Evolutionary conservation across 108 stramenopile species (phyloP).

Genomic region (Aureococcus anophagefferens): DNA sequence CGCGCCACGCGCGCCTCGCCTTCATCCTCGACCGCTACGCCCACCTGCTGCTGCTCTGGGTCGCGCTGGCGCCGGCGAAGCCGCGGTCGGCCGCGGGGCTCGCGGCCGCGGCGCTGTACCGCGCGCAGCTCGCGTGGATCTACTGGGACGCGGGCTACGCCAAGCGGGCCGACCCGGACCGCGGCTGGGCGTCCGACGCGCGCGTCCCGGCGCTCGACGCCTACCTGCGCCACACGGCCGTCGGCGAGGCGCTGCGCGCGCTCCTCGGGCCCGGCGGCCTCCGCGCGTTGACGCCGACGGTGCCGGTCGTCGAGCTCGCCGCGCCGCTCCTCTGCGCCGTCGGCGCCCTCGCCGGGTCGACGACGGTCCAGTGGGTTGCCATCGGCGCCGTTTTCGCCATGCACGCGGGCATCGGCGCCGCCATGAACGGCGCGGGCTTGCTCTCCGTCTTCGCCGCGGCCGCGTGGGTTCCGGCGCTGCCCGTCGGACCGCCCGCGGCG

Average conservation of each 20-base stretch:
- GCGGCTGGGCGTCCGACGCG: background rate
- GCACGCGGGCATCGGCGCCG: background rate
- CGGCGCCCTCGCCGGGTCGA: background rate
- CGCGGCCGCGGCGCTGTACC: background rate
- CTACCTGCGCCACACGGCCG: background rate
- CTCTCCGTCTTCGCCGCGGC: background rate
- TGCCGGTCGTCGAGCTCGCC: background rate
- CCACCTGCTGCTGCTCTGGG: background rate
- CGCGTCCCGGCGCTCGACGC: background rate
- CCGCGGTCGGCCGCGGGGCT: too few species aligned
- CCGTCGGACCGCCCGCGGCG: background rate
- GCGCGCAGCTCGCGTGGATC: background rate
- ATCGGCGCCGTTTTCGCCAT: background rate
- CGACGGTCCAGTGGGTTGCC: too few species aligned
- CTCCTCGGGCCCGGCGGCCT: background rate
- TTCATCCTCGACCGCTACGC: slow-evolving; percentile 1
- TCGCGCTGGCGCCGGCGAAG: background rate
- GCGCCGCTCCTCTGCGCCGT: background rate
- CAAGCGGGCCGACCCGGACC: background rate
- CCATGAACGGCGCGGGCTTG: background rate
- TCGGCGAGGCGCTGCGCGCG: background rate
- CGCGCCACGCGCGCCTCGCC: background rate
- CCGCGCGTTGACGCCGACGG: background rate
- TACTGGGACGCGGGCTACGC: background rate
- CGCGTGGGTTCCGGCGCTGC: background rate